Percentiles rank a stretch among this genome's conserved stretches.
Evolutionary conservation across 2,329 filamentous ascomycete genomes (phyloP).

Genomic region (Alternaria panax): DNA sequence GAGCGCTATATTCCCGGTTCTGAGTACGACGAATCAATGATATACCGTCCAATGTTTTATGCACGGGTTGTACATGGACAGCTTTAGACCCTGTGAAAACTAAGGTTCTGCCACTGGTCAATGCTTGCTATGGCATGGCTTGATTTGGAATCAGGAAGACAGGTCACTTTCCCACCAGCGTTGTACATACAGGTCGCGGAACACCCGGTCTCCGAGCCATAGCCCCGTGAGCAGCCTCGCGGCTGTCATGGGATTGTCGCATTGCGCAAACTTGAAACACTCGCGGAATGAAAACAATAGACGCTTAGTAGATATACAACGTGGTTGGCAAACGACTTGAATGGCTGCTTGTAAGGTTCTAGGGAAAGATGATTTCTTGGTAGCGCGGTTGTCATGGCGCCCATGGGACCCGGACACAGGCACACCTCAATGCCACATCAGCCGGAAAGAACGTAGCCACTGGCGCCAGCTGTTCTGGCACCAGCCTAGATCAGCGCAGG

Average conservation of each 20-base stretch:
- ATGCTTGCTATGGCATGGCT: slow-evolving; percentile 4
- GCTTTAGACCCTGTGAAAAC: not conserved
- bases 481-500: slow-evolving; percentile 2
- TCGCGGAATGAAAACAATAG: not conserved
- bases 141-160: not conserved
- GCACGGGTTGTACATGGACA: not conserved
- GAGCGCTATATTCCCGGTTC: slow-evolving; percentile 20
- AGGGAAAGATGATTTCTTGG: not conserved
- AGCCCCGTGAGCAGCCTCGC: not conserved
- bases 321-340: not conserved
- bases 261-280: not conserved
- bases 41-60: not conserved
- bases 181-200: not conserved
- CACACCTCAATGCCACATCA: slow-evolving; percentile 24
- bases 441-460: slow-evolving; percentile 12
- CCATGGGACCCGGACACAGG: slow-evolving; percentile 7
- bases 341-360: not conserved
- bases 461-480: slow-evolving; percentile 18
- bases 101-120: slow-evolving; percentile 2
- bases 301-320: not conserved
- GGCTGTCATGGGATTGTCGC: not conserved
- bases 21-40: not conserved
- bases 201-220: not conserved
- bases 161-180: not conserved
- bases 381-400: slow-evolving; percentile 23